Percentiles rank a stretch among this genome's conserved stretches.
These are phyloP conservation scores for Malus domestica DNA, from an alignment of 306 rosid species.

Conservation along the genomic window DNA sequence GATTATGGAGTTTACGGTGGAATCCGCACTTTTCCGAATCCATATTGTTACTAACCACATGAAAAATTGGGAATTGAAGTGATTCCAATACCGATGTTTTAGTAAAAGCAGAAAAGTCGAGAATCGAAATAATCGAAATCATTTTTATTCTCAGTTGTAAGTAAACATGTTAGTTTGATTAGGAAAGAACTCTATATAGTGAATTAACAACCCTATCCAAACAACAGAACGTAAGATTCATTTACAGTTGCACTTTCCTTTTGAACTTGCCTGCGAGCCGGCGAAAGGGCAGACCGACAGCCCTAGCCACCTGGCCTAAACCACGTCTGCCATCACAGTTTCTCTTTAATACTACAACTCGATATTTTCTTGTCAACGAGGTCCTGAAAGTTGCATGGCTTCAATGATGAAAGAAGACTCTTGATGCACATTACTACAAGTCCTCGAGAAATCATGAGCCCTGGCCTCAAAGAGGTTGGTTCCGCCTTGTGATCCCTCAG, in stretches of 20 bases:
- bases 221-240: conserved; percentile 24
- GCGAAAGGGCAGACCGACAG: too few species aligned
- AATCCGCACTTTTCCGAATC: too few species aligned
- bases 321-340: conserved; percentile 22
- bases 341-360: background rate
- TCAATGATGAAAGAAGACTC: conserved; percentile 77
- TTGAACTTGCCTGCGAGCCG: too few species aligned
- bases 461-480: conserved; percentile 44
- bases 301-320: too few species aligned
- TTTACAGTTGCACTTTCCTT: conserved; percentile 24
- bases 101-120: too few species aligned
- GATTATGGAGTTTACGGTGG: too few species aligned
- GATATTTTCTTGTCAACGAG: conserved; percentile 43
- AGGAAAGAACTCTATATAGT: background rate
- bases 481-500: conserved; percentile 57
- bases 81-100: too few species aligned
- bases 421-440: conserved; percentile 49
- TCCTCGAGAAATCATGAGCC: conserved; percentile 53
- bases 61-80: too few species aligned
- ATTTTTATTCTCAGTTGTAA: too few species aligned
- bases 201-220: background rate
- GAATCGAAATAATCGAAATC: too few species aligned
- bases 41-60: too few species aligned
- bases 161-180: background rate
- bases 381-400: conserved; percentile 97